Conservation (phyloP, 345 rosid genomes). For the Geranium rotundifolium region DNA sequence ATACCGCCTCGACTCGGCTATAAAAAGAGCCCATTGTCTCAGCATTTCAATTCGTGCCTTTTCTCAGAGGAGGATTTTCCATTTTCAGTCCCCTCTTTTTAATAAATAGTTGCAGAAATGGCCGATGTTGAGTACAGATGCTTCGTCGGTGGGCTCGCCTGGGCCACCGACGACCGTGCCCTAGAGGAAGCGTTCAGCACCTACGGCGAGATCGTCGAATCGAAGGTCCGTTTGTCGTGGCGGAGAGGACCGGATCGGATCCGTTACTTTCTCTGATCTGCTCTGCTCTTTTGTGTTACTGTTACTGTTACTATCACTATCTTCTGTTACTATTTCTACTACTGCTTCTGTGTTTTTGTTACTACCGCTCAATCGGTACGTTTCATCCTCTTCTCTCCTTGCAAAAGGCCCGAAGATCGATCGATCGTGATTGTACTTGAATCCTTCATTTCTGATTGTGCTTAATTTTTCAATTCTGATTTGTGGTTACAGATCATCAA, state of each 20-base stretch:
- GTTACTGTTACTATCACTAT: slow-evolving; percentile 26
- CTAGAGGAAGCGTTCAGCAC: slow-evolving; percentile 52
- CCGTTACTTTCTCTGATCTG: no score
- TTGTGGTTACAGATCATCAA: slow-evolving; percentile 39
- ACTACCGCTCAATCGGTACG: slow-evolving; percentile 68
- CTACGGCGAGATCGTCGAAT: slow-evolving; percentile 74
- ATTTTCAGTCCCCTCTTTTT: no score
- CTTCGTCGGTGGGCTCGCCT: slow-evolving; percentile 93
- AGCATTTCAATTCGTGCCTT: no score
- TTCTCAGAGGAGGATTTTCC: no score
- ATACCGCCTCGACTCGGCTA: no score
- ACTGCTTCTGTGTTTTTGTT: no score
- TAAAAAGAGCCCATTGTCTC: no score
- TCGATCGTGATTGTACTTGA: no score
- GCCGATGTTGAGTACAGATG: slow-evolving; percentile 69
- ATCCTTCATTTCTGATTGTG: not conserved
- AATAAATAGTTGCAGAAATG: no score
- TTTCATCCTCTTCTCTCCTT: slow-evolving; percentile 40
- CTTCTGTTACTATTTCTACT: slow-evolving; percentile 12
- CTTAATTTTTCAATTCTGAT: not conserved
- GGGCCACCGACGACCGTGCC: slow-evolving; percentile 69
- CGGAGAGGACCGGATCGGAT: no score
- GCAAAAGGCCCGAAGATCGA: slow-evolving; percentile 15
- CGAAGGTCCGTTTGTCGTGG: slow-evolving; percentile 68
- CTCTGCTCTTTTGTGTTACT: slow-evolving; percentile 12